Percentiles rank a stretch among this genome's conserved stretches.
Evolutionary conservation across 2,329 filamentous ascomycete species (phyloP).

Genomic region (Sporothrix brasiliensis): DNA sequence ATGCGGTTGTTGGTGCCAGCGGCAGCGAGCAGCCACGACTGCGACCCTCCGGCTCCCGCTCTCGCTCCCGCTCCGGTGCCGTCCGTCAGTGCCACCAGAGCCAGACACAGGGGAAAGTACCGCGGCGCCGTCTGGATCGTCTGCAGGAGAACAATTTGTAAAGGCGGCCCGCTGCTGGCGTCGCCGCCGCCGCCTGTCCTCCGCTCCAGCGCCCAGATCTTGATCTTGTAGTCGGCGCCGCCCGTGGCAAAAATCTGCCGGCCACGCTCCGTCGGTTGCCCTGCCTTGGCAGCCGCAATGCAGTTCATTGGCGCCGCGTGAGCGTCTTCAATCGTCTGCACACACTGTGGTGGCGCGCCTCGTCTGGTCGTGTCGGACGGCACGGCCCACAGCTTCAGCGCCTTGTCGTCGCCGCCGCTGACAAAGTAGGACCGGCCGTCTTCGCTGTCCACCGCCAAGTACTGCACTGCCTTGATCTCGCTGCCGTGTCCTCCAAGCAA

Average conservation of each 20-base stretch:
- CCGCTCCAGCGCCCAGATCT: constrained; percentile 67
- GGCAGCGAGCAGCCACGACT: constrained; percentile 71
- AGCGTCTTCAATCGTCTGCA: constrained; percentile 63
- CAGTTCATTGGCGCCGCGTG: constrained; percentile 79
- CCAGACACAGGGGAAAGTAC: constrained; percentile 79
- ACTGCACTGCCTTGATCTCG: constrained; percentile 80
- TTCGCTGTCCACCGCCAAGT: constrained; percentile 56
- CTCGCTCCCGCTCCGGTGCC: constrained; percentile 45
- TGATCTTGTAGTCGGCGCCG: constrained; percentile 73
- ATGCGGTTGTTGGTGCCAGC: constrained; percentile 82
- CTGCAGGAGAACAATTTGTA: constrained; percentile 69
- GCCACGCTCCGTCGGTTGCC: constrained; percentile 17
- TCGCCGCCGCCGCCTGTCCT: background rate
- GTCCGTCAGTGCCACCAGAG: constrained; percentile 72
- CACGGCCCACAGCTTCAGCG: constrained; percentile 70
- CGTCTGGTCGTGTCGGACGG: constrained; percentile 29
- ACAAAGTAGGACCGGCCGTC: constrained; percentile 57
- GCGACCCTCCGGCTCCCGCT: too few relatives aligned
- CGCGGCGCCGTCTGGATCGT: constrained; percentile 73
- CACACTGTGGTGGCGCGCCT: constrained; percentile 43
- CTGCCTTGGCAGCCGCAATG: constrained; percentile 49
- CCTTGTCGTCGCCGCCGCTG: constrained; percentile 80
- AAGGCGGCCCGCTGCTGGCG: background rate
- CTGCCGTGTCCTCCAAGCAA: constrained; percentile 77
- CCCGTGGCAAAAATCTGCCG: constrained; percentile 68